Conservation (phyloP, 352 stramenopile genomes). For the Pythium phragmiticola region DNA sequence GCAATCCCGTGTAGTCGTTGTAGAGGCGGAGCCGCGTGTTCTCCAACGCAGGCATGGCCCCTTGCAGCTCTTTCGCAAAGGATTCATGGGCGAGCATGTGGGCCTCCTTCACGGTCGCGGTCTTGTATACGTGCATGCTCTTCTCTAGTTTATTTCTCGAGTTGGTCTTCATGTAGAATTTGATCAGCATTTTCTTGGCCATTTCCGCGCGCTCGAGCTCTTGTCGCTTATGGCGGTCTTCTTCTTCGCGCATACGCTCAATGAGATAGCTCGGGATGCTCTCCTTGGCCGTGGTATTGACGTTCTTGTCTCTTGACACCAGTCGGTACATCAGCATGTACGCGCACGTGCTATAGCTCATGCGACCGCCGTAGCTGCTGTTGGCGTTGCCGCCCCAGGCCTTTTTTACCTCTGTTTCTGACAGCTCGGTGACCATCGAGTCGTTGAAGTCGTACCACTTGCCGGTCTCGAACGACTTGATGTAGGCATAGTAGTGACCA, state of each 20-base stretch:
- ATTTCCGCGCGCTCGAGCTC: conserved; percentile 72
- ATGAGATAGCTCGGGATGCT: conserved; percentile 70
- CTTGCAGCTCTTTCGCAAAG: conserved; percentile 58
- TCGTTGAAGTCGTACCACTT: conserved; percentile 91
- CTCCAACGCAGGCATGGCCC: conserved; percentile 42
- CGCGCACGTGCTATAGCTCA: conserved; percentile 77
- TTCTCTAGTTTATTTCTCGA: conserved; percentile 70
- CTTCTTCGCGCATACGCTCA: conserved; percentile 63
- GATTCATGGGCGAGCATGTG: conserved; percentile 42
- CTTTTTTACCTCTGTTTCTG: conserved; percentile 72
- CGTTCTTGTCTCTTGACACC: conserved; percentile 62
- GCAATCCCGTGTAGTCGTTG: conserved; percentile 73
- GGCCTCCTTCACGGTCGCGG: conserved; percentile 56
- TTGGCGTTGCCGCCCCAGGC: conserved; percentile 60
- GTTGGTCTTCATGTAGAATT: conserved; percentile 78
- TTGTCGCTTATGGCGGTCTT: conserved; percentile 50
- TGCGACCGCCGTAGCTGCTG: conserved; percentile 28
- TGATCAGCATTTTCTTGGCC: conserved; percentile 72
- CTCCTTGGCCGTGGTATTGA: conserved; percentile 55
- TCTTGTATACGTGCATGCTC: conserved; percentile 74
- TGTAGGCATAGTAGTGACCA: conserved; percentile 95
- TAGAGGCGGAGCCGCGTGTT: conserved; percentile 71
- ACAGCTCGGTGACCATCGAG: conserved; percentile 75
- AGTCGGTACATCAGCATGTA: conserved; percentile 92
- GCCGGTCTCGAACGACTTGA: conserved; percentile 80